Conservation (phyloP, 176 grass and related monocot species). For the Luzula sylvatica region DNA sequence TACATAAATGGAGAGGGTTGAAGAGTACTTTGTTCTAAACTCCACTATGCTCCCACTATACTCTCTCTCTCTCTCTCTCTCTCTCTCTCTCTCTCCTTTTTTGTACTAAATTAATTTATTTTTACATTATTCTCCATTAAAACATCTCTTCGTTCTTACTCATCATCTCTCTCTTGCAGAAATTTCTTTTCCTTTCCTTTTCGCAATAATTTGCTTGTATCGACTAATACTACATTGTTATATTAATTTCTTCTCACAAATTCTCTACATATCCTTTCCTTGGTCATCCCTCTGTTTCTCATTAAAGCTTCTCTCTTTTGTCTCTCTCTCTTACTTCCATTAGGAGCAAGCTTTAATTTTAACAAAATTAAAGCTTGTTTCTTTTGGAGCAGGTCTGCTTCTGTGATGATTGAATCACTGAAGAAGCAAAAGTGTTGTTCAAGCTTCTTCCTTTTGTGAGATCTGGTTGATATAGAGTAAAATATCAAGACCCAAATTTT, state of each 20-base stretch:
- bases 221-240: slow-evolving; percentile 1
- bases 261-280: slow-evolving; percentile 2
- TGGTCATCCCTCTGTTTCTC: background rate
- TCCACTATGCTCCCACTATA: slow-evolving; percentile 12
- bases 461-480: background rate
- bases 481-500: slow-evolving; percentile 9
- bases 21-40: background rate
- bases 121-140: slow-evolving; percentile 20
- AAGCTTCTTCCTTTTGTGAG: slow-evolving; percentile 19
- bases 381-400: background rate
- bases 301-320: slow-evolving; percentile 18
- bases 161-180: slow-evolving; percentile 1
- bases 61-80: slow-evolving; percentile 1
- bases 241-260: background rate
- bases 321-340: background rate
- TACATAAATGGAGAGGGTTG: background rate
- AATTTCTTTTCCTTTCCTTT: background rate
- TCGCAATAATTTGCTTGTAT: background rate
- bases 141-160: slow-evolving; percentile 4
- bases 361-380: background rate
- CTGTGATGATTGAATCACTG: slow-evolving; percentile 7
- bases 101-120: slow-evolving; percentile 1
- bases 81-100: background rate
- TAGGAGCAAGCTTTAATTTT: background rate
- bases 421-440: slow-evolving; percentile 17